Conservation (phyloP, 108 stramenopile species). For the Cyclotella choctawhatcheeana region DNA sequence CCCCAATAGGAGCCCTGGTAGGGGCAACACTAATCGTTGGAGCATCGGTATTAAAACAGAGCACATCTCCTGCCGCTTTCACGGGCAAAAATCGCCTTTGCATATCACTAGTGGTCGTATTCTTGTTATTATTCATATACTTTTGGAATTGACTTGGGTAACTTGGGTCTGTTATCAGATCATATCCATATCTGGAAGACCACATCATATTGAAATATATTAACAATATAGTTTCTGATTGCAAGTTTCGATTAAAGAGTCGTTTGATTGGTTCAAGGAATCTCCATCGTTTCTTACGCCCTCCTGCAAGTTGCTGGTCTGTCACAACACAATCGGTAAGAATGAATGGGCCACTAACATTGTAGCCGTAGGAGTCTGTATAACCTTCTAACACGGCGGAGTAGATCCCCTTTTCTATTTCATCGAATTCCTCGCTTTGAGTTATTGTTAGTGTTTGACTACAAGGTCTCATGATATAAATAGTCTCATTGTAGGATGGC, state of each 20-base stretch:
- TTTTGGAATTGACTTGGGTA: conserved; percentile 55
- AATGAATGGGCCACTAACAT: conserved; percentile 10
- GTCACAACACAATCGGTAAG: conserved; percentile 5
- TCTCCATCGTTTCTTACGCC: not conserved
- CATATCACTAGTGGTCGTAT: conserved; percentile 49
- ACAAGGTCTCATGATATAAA: not conserved
- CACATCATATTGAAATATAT: conserved; percentile 54
- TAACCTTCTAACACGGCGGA: conserved; percentile 25
- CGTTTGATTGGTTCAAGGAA: not conserved
- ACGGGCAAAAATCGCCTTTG: conserved; percentile 51
- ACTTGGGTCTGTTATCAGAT: conserved; percentile 51
- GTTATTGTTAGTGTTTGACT: conserved; percentile 17
- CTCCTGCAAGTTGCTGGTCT: conserved; percentile 13
- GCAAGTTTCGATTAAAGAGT: not conserved
- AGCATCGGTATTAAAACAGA: conserved; percentile 28
- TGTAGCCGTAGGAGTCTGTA: conserved; percentile 16
- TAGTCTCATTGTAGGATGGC: conserved; percentile 19
- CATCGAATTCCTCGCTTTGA: conserved; percentile 7
- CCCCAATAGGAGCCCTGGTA: conserved; percentile 14
- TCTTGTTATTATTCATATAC: conserved; percentile 57
- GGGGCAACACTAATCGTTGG: conserved; percentile 42
- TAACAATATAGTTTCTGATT: conserved; percentile 14
- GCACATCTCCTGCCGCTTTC: conserved; percentile 20
- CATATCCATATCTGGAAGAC: conserved; percentile 46
- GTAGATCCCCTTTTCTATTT: conserved; percentile 14